Evolutionary conservation across 1,284 basidiomycete species (phyloP), one percentile per base, ranked within the genome.

Genomic region (Leucoagaricus sp.): DNA sequence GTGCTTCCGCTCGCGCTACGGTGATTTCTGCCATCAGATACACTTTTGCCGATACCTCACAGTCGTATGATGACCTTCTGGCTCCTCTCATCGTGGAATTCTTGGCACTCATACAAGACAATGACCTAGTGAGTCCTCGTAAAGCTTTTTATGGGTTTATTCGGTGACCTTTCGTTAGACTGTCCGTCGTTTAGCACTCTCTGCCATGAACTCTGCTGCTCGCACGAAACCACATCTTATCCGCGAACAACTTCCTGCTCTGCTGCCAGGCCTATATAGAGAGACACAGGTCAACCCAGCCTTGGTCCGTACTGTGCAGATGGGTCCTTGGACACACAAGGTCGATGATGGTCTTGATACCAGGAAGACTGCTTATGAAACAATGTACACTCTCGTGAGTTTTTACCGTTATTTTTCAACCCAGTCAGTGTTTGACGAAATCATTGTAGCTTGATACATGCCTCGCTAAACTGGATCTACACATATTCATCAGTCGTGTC

Each of bases 281-380:
- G 93, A 96, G 74, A 96, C 94, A 0, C 72, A 82, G 31, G 75
- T 95, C 65, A 92, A 94, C 64, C 81, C 85, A 13, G 86, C 91
- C 34, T 84, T 98, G 54, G 89, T 98, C 65, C 86, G 93, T 29
- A 93, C 91, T 5, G 95, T 99, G 7, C 89, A 93, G 67, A 98
- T 99, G 97, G 97, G 97, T 13, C 97, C 97, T 0, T 99, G 95
- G 89, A 95, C 91, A 53, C 94, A 96, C 72, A 93, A 91, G 68
- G 91, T 94, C 33, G 94, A 97, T 65, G 94, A 96, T 63, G 94
- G 95, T 50, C 78, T 97, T 9, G 94, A 97, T 62, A 85, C 93
- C n/a, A 87, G 93, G 54, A 95, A 96, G 80, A 96, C 93, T 0
- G 96, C 96, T 1, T 98, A 93, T 73, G 96, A 99, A 74, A 96